Evolutionary conservation across 2,329 filamentous ascomycete species (phyloP), one percentile per base, ranked within the genome.

Genomic region (Ophiostoma australiae): DNA sequence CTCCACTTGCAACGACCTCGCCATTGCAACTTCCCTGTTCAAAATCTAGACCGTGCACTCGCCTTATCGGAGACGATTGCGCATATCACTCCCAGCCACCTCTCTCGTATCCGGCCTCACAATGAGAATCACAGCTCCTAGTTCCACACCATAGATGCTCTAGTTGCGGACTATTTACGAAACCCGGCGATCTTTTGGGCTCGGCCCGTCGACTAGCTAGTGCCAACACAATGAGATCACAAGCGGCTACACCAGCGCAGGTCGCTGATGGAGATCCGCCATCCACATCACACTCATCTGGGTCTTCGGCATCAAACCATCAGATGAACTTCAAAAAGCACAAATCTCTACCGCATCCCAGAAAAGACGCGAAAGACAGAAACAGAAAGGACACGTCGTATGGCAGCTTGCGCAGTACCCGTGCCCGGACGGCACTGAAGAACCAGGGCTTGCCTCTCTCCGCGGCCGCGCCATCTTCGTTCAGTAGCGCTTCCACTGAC

Each of bases 281-380:
- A 44, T 52, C 67, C 6, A 23, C 63, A 68, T 67, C 69, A 66
- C 69, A 27, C 23, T 31, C 67, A 3, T 39, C 71, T 63, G 52
- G 31, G 37, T 35, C 15, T 1, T 65, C 67, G 6, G 23, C 69
- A 35, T 65, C 70, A 17, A 72, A 52, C 58, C 73, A 73, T 23
- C 73, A 70, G 63, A 61, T 72, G 27, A 63, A 74, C 13, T 80
- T 82, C 74, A 81, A 79, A 73, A 80, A 78, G 71, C 80, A 80
- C 69, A 82, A 80, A 69, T 73, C 77, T 20, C 77, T 82, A 20
- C 80, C 80, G n/a, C 80, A 79, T 69, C 80, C 80, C 55, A 76
- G 76, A 72, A 76, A 76, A 69, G 75, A 76, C 70, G 17, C 17
- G 17, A n/a, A 35, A n/a, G 44, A 48, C 61, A n/a, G 27, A 7